Evolutionary conservation across 1,139 yeast genomes (phyloP), one percentile per base, ranked within the genome.

Genomic region (Meyerozyma carpophila): DNA sequence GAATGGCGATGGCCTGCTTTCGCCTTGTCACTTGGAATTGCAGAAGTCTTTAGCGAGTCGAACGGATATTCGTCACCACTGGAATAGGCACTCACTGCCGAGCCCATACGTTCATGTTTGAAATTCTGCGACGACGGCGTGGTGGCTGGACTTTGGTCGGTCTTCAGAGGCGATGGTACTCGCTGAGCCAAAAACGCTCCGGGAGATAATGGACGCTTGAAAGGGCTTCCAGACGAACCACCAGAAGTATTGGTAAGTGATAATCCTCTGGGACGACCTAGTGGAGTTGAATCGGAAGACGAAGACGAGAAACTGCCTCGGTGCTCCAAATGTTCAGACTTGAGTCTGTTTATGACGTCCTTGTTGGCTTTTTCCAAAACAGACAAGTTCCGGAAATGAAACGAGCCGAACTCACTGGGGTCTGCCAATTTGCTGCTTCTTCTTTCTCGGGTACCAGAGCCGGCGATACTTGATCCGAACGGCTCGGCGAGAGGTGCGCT

Each of bases 281-380:
- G 45, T 4, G 75, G 68, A 0, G 72, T 63, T 0, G 73, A 65
- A 16, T 73, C 77, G 1, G 75, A 68, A 4, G 77, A 70, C 2
- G 74, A 63, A 7, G 70, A 63, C 14, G 80, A 69, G 46, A 66
- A 66, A 49, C 76, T 70, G 46, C 62, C 61, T 21, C 77, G 50
- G 50, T 72, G 78, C 50, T 82, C 87, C 49, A 82, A 53, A 62
- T 88, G 96, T 59, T 93, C 98, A 39, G 75, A 82, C 56, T 89
- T 87, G 56, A 94, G 75, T 50, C 96, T 70, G 56, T 87, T 87
- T 47, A 94, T 88, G 13, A 88, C 91, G 62, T 91, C 98, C 58
- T 88, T 89, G 57, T 94, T 94, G 14, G 96, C 98, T 56, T 86
- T 87, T 55, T 93, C 98, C 49, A 94, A 72, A 4, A 94, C 94